Conservation (phyloP, 169 alveolate genomes). For the Theileria equi region DNA sequence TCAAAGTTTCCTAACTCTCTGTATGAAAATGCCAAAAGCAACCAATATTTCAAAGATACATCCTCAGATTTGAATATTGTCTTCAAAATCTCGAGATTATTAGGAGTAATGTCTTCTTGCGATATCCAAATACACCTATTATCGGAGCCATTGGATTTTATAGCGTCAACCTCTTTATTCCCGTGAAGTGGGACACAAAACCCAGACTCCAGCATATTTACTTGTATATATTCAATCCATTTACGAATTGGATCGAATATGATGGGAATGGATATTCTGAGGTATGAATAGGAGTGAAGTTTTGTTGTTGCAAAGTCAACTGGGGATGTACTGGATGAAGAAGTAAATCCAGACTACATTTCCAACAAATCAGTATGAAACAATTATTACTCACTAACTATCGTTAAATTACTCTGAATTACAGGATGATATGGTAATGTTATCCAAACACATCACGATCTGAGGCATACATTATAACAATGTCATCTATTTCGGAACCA, state of each 20-base stretch:
- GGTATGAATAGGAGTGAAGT: too few relatives aligned
- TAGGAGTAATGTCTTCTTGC: constrained; percentile 22
- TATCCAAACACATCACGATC: too few relatives aligned
- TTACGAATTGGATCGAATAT: background rate
- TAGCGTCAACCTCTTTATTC: background rate
- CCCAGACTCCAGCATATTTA: constrained; percentile 30
- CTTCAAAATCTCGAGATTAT: constrained; percentile 3
- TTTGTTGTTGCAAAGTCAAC: too few relatives aligned
- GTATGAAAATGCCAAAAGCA: constrained; percentile 38
- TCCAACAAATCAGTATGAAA: too few relatives aligned
- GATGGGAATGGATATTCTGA: background rate
- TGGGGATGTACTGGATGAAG: too few relatives aligned
- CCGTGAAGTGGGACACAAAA: constrained; percentile 42
- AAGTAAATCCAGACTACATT: too few relatives aligned
- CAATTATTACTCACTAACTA: too few relatives aligned
- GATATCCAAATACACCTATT: constrained; percentile 48
- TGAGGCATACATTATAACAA: too few relatives aligned
- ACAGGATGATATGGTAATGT: too few relatives aligned
- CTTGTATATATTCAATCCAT: background rate
- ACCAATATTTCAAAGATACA: constrained; percentile 43
- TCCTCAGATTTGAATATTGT: constrained; percentile 9
- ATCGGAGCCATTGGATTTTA: background rate
- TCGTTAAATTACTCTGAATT: too few relatives aligned
- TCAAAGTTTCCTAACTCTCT: constrained; percentile 30
- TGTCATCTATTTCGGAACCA: too few relatives aligned